A percentile compares a stretch with the other conserved stretches of the same genome.
phyloP scores from a whole-genome alignment of 345 rosid species.

The Durio zibethinus region DNA sequence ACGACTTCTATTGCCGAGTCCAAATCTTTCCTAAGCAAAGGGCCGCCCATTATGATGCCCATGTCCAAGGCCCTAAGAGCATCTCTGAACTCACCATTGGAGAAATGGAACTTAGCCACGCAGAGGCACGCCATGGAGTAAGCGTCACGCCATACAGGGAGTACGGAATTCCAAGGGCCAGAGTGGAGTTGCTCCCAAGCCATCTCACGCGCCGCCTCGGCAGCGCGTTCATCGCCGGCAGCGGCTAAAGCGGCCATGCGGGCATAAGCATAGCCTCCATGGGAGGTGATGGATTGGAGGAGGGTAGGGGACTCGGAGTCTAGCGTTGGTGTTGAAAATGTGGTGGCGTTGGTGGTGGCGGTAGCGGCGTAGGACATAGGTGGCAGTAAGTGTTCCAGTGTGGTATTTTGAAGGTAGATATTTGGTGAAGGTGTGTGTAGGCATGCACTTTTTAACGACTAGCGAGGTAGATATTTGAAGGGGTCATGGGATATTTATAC shows the following conservation, averaged over 20 bases:
- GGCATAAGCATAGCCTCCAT: slow-evolving; percentile 85
- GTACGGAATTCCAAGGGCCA: slow-evolving; percentile 96
- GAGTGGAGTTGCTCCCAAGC: slow-evolving; percentile 99
- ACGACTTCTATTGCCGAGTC: slow-evolving; percentile 51
- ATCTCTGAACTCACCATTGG: slow-evolving; percentile 57
- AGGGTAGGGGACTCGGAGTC: slow-evolving; percentile 59
- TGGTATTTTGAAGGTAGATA: background rate
- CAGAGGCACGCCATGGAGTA: slow-evolving; percentile 86
- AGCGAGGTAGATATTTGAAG: too few species aligned
- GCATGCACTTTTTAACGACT: background rate
- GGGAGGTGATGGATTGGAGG: slow-evolving; percentile 59
- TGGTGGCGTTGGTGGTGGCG: slow-evolving; percentile 21
- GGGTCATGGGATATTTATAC: too few species aligned
- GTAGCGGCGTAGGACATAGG: slow-evolving; percentile 16
- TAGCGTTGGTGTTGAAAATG: slow-evolving; percentile 61
- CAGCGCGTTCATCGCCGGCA: slow-evolving; percentile 74
- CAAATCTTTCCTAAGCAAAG: slow-evolving; percentile 67
- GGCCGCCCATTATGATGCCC: slow-evolving; percentile 97
- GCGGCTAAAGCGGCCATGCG: slow-evolving; percentile 68
- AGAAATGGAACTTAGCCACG: slow-evolving; percentile 62
- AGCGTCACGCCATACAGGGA: slow-evolving; percentile 95
- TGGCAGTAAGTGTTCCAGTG: background rate
- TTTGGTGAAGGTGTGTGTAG: background rate
- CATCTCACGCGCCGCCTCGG: slow-evolving; percentile 96
- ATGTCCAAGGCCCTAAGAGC: slow-evolving; percentile 80